These are phyloP conservation scores for Beauveria rudraprayagi DNA, from an alignment of 2,329 filamentous ascomycete species.

Conservation along the genomic window DNA sequence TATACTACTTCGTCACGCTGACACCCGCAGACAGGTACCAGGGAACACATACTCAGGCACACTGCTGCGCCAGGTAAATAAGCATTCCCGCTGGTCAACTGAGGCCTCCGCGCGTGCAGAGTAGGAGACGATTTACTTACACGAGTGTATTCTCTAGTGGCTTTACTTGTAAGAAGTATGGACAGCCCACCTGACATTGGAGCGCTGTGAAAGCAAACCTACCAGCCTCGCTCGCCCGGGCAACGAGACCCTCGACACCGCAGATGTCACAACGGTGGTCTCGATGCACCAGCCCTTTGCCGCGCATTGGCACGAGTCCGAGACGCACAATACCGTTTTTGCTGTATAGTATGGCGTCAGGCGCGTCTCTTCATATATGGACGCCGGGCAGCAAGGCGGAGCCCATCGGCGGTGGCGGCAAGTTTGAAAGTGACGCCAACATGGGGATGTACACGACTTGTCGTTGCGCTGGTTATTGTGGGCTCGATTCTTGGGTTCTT, in stretches of 20 bases:
- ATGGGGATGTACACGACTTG: not conserved
- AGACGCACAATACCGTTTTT: not conserved
- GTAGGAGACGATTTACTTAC: not conserved
- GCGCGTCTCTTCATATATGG: not conserved
- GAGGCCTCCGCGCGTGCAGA: not conserved
- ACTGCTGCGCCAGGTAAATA: constrained; percentile 1
- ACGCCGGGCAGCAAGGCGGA: not conserved
- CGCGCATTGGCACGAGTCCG: constrained; percentile 1
- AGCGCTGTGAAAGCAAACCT: not conserved
- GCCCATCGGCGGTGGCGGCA: not conserved
- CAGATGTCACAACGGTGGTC: not conserved
- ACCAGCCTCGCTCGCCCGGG: not conserved
- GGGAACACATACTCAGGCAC: no score
- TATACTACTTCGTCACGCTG: no score
- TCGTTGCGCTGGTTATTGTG: not conserved
- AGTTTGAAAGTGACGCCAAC: not conserved
- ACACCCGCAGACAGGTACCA: no score
- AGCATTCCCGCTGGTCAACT: not conserved
- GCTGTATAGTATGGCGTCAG: not conserved
- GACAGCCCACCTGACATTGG: not conserved
- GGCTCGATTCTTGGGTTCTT: not conserved
- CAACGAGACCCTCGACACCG: not conserved
- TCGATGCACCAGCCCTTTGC: not conserved
- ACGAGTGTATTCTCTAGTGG: not conserved
- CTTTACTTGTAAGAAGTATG: not conserved